These are phyloP conservation scores for Trichocomaceae sp. DNA, from an alignment of 2,329 filamentous ascomycete species.

Conservation along the genomic window DNA sequence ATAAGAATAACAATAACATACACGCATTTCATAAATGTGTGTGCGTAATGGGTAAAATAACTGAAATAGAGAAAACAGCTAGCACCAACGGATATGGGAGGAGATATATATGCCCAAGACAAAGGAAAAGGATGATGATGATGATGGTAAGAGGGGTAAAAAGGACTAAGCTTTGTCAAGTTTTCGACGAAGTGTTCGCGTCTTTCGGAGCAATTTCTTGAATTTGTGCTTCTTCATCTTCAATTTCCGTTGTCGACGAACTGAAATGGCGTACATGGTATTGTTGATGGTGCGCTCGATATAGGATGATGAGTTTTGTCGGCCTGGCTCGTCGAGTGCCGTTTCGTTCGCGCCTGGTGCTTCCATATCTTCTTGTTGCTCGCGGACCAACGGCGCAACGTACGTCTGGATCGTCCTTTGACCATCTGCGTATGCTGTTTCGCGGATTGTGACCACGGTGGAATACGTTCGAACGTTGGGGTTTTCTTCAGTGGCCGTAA, in stretches of 20 bases:
- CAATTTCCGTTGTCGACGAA: slow-evolving; percentile 83
- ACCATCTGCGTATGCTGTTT: slow-evolving; percentile 46
- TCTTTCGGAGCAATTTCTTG: slow-evolving; percentile 96
- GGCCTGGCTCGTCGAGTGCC: slow-evolving; percentile 53
- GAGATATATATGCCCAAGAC: slow-evolving; percentile 1
- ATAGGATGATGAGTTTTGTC: slow-evolving; percentile 43
- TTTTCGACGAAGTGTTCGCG: slow-evolving; percentile 80
- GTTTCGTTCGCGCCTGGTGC: slow-evolving; percentile 28
- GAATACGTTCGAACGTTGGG: slow-evolving; percentile 40
- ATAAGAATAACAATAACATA: not conserved
- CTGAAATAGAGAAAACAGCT: slow-evolving; percentile 3
- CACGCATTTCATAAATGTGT: not conserved
- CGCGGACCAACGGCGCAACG: slow-evolving; percentile 40
- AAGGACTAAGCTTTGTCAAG: slow-evolving; percentile 54
- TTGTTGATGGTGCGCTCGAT: slow-evolving; percentile 60
- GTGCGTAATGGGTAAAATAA: not conserved
- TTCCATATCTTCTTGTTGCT: slow-evolving; percentile 31
- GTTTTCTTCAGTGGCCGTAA: slow-evolving; percentile 23
- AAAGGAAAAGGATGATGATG: slow-evolving; percentile 3
- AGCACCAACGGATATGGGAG: not conserved
- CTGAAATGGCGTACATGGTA: slow-evolving; percentile 74
- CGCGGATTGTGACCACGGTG: slow-evolving; percentile 47
- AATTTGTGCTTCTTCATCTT: slow-evolving; percentile 99
- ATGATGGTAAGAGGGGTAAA: slow-evolving; percentile 9
- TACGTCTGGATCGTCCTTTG: slow-evolving; percentile 47